Evolutionary conservation across 202 grass and related monocot genomes (phyloP).

Genomic region (Panicum hallii): DNA sequence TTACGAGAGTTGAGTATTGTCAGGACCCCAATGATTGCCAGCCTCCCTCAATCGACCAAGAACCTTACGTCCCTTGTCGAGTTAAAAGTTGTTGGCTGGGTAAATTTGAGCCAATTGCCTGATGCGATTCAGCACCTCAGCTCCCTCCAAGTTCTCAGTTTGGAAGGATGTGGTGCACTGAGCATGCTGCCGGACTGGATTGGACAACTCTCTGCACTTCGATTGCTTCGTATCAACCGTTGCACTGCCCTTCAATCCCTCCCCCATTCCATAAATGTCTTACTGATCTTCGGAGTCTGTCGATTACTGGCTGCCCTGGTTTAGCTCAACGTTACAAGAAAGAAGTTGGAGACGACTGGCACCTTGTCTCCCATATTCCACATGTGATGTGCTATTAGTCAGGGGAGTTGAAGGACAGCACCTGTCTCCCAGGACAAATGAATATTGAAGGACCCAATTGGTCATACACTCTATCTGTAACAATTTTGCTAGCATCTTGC

Average conservation of each 20-base stretch:
- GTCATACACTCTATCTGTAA: too few relatives aligned
- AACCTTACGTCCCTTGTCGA: neutral
- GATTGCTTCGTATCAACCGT: neutral
- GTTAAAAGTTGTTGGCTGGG: neutral
- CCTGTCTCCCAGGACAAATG: neutral
- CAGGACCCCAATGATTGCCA: neutral
- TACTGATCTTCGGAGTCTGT: neutral
- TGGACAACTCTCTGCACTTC: neutral
- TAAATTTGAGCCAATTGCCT: neutral
- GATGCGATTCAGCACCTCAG: neutral
- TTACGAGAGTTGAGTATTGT: fast-evolving
- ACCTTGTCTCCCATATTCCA: constrained; percentile 19
- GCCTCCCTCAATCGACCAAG: neutral
- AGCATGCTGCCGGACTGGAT: neutral
- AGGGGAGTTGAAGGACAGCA: too few relatives aligned
- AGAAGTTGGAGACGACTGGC: neutral
- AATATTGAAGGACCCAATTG: too few relatives aligned
- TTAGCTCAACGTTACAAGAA: neutral
- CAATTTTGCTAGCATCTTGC: too few relatives aligned
- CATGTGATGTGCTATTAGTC: neutral
- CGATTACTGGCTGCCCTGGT: neutral
- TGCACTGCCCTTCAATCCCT: constrained; percentile 3
- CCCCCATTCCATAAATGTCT: neutral
- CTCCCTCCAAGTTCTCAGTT: neutral
- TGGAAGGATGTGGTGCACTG: neutral